Evolutionary conservation across 768 basidiomycete species (phyloP).

Genomic region (Russula virescens): DNA sequence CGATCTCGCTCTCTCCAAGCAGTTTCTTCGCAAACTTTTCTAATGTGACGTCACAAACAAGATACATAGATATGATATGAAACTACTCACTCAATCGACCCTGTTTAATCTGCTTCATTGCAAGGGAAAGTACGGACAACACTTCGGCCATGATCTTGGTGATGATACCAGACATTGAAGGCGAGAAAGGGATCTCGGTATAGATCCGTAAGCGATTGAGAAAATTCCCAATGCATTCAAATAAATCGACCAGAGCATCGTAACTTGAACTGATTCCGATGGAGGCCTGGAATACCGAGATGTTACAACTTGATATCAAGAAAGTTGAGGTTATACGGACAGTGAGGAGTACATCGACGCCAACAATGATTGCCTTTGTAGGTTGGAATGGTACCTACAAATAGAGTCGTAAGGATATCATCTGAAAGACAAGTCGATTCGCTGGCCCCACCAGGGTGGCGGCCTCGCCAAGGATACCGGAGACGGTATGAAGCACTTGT

Average conservation of each 20-base stretch:
- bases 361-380: background rate
- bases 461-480: background rate
- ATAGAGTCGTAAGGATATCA: background rate
- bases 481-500: background rate
- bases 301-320: background rate
- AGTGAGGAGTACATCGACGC: background rate
- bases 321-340: background rate
- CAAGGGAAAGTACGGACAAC: background rate
- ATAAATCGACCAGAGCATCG: background rate
- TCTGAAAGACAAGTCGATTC: background rate
- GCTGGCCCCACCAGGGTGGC: background rate
- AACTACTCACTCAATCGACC: background rate
- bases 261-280: background rate
- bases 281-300: background rate
- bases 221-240: background rate
- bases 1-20: background rate
- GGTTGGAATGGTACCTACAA: background rate
- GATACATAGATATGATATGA: too few species aligned
- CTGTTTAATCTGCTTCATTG: background rate
- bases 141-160: background rate
- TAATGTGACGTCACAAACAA: slow-evolving; percentile 12
- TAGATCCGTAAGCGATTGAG: background rate
- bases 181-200: background rate
- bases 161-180: background rate
- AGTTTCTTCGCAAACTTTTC: background rate